Evolutionary conservation across 2,329 filamentous ascomycete species (phyloP).

Genomic region (Aschersonia sp.): DNA sequence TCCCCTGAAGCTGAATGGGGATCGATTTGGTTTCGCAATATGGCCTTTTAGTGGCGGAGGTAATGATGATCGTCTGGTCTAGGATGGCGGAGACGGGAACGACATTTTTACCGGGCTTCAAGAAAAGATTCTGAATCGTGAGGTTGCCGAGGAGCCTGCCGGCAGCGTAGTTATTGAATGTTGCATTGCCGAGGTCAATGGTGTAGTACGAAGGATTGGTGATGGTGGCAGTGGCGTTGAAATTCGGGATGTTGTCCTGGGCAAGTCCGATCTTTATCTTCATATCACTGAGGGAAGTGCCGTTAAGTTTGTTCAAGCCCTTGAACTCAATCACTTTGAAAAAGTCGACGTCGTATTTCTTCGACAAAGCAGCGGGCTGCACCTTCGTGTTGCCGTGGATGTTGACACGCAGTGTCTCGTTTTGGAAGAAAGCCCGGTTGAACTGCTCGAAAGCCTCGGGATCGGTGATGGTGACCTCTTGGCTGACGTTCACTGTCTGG

Average conservation of each 20-base stretch:
- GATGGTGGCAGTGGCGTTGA: slow-evolving; percentile 42
- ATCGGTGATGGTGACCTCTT: slow-evolving; percentile 31
- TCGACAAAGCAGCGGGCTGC: slow-evolving; percentile 32
- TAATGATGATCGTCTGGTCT: slow-evolving; percentile 32
- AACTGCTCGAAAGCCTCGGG: slow-evolving; percentile 35
- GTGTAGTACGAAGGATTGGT: slow-evolving; percentile 49
- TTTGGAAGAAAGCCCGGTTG: slow-evolving; percentile 38
- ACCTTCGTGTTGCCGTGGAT: slow-evolving; percentile 37
- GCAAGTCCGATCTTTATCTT: slow-evolving; percentile 4
- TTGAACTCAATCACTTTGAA: slow-evolving; percentile 38
- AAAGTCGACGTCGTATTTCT: slow-evolving; percentile 35
- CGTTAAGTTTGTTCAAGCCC: slow-evolving; percentile 39
- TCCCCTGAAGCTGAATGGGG: slow-evolving; percentile 38
- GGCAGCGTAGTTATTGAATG: slow-evolving; percentile 43
- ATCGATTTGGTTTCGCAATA: slow-evolving; percentile 41
- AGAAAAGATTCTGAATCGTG: slow-evolving; percentile 40
- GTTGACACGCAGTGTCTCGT: slow-evolving; percentile 32
- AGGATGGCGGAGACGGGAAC: slow-evolving; percentile 39
- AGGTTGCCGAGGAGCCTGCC: slow-evolving; percentile 36
- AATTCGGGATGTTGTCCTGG: slow-evolving; percentile 32
- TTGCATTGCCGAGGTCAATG: slow-evolving; percentile 52
- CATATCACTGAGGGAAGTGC: slow-evolving; percentile 29
- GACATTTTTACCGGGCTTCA: slow-evolving; percentile 43
- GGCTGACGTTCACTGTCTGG: slow-evolving; percentile 36
- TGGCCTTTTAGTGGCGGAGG: slow-evolving; percentile 18